Percentiles rank a stretch among this genome's conserved stretches.
Conservation (phyloP, 176 grass and related monocot species). For the Alopecurus myosuroides region DNA sequence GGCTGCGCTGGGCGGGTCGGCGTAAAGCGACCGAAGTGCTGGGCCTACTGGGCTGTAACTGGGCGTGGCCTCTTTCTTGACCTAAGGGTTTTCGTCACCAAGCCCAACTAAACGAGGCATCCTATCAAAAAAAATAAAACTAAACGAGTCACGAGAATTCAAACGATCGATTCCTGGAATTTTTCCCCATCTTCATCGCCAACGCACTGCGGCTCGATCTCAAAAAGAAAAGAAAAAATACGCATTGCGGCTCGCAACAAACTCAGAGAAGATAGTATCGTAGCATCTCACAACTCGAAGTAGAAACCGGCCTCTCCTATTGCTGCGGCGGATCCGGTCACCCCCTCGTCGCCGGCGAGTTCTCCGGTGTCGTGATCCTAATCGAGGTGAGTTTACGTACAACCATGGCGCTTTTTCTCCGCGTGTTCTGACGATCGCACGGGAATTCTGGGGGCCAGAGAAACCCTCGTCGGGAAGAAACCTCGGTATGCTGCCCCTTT, state of each 20-base stretch:
- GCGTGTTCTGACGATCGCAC: neutral
- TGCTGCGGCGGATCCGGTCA: neutral
- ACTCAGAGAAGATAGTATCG: neutral
- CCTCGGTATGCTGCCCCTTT: no score
- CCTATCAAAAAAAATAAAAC: no score
- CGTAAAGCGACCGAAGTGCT: neutral
- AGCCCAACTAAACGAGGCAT: neutral
- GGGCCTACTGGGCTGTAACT: neutral
- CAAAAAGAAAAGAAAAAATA: no score
- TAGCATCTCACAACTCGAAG: neutral
- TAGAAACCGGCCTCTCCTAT: neutral
- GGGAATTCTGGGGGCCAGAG: neutral
- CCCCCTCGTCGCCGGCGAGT: neutral
- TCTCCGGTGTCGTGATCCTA: neutral
- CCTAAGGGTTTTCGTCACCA: neutral
- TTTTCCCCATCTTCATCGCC: neutral
- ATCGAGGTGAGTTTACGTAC: neutral
- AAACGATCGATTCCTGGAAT: slow-evolving; percentile 8
- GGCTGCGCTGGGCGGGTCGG: neutral
- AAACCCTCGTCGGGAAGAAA: neutral
- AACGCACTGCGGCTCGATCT: neutral
- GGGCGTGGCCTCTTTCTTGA: neutral
- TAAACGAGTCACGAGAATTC: neutral
- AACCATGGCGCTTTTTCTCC: neutral
- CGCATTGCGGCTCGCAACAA: neutral